Base-by-base conservation (phyloP, 768 basidiomycete species). In the Daedaleopsis sinensis region DNA sequence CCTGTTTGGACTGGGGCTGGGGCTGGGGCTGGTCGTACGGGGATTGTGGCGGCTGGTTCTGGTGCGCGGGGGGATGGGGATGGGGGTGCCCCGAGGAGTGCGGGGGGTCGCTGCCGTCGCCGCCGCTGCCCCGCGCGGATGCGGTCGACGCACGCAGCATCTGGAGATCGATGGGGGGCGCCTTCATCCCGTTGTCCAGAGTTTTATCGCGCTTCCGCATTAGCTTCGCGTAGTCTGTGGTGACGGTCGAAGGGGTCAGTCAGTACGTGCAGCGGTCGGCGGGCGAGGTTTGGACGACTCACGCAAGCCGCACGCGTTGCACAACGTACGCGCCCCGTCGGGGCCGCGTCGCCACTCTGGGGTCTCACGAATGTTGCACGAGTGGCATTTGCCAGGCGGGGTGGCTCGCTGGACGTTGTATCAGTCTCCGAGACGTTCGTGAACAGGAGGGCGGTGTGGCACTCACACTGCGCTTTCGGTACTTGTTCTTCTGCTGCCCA, bases 331-430 rank as follows among this genome's bases (percentile, higher is more conserved):
- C 24, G 91, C 91, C 5, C 91, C 91, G 69, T 93, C 91, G 3
- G 91, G 91, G 16, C 91, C 91, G 24, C 91, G 83, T 55, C 91
- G 76, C 91, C 91, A 93, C 72, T 93, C 91, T n/a, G 91, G 91
- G 5, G 91, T 93, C 71, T 93, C 91, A 60, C 88, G 80, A 58
- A 92, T 93, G 75, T 91, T 90, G 72, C 91, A 93, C 36, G 91
- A 92, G 74, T 93, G 90, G 68, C 91, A 93, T 70, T 93, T 91
- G 11, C 91, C 91, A 5, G 91, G 91, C 18, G 91, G 91, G 39
- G 88, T 91, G 47, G 91, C 90, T 66, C 91, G 86, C 91, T 93
- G 70, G 70, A 77, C 38, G 15, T 21, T 27, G 42, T 38, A 52
- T 57, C 48, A 56, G 44, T 43, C 43, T 27, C 50, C 65, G 67